A percentile compares a stretch with the other conserved stretches of the same genome.
Conservation (phyloP, 208 protist genomes). For the Leishmania gerbilli region DNA sequence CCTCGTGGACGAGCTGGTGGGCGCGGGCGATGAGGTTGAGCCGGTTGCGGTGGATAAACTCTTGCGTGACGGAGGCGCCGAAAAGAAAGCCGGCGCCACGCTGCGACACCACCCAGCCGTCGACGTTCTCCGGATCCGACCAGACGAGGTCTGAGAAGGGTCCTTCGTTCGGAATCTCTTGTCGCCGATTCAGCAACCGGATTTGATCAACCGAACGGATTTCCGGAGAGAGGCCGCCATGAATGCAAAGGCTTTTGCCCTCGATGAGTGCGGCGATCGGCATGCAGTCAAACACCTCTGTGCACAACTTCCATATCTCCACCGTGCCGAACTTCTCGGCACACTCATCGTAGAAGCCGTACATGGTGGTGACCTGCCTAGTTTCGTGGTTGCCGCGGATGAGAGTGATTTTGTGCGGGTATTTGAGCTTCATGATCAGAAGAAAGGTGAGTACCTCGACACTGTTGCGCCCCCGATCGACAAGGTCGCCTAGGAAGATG, state of each 20-base stretch:
- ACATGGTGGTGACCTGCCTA: constrained; percentile 81
- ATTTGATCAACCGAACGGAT: constrained; percentile 92
- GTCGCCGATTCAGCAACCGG: constrained; percentile 69
- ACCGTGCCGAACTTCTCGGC: constrained; percentile 82
- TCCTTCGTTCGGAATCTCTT: constrained; percentile 90
- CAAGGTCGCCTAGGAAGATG: constrained; percentile 95
- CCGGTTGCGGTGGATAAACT: constrained; percentile 87
- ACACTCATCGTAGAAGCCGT: constrained; percentile 95
- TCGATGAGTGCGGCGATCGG: constrained; percentile 98
- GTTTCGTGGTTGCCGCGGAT: constrained; percentile 94
- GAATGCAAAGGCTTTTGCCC: constrained; percentile 95
- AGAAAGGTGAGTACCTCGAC: constrained; percentile 95
- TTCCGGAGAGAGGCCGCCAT: constrained; percentile 98
- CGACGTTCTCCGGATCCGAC: constrained; percentile 90
- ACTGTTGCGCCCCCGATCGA: constrained; percentile 95
- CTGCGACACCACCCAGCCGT: constrained; percentile 79
- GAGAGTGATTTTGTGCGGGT: constrained; percentile 81
- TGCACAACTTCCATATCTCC: constrained; percentile 98
- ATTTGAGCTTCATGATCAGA: constrained; percentile 92
- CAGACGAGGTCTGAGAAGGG: constrained; percentile 88
- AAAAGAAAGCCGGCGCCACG: constrained; percentile 90
- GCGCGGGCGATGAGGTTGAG: constrained; percentile 87
- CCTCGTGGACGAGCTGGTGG: constrained; percentile 92
- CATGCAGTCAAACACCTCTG: constrained; percentile 99
- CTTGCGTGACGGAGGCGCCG: constrained; percentile 63